Conservation (phyloP, 2,329 filamentous ascomycete genomes). For the Anthostomella pinea region DNA sequence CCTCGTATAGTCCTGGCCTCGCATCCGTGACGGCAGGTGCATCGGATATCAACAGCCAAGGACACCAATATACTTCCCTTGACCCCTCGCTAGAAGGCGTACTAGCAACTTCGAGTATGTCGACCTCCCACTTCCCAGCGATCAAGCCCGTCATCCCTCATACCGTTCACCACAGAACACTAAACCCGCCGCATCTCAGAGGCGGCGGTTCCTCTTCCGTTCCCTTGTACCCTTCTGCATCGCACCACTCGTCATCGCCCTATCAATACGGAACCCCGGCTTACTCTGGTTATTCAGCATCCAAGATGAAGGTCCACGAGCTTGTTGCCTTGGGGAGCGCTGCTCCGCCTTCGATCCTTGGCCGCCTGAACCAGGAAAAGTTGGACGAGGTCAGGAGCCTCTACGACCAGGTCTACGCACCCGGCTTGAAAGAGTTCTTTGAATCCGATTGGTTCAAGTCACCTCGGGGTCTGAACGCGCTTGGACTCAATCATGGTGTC, state of each 20-base stretch:
- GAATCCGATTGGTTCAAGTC: slow-evolving; percentile 80
- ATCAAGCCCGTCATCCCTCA: slow-evolving; percentile 25
- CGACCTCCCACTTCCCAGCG: slow-evolving; percentile 30
- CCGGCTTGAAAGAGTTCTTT: slow-evolving; percentile 70
- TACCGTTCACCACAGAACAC: slow-evolving; percentile 28
- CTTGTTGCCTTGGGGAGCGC: slow-evolving; percentile 63
- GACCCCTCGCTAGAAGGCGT: slow-evolving; percentile 62
- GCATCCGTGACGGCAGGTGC: slow-evolving; percentile 32
- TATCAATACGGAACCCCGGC: slow-evolving; percentile 34
- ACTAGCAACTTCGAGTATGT: slow-evolving; percentile 36
- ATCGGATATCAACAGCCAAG: slow-evolving; percentile 36
- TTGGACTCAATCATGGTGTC: slow-evolving; percentile 53
- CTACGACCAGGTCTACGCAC: slow-evolving; percentile 74
- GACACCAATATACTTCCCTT: slow-evolving; percentile 59
- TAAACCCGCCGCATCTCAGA: slow-evolving; percentile 46
- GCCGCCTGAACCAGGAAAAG: slow-evolving; percentile 48
- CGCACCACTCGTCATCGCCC: slow-evolving; percentile 25
- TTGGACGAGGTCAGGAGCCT: slow-evolving; percentile 68
- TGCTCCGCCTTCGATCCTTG: slow-evolving; percentile 52
- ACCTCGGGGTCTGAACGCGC: slow-evolving; percentile 41
- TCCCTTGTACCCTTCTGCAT: slow-evolving; percentile 29
- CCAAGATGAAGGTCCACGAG: slow-evolving; percentile 70
- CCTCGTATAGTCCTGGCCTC: slow-evolving; percentile 31
- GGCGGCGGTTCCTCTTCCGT: slow-evolving; percentile 46
- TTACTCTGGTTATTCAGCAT: slow-evolving; percentile 50